Conservation (phyloP, 139 green algal species). For the Auxenochlorella pyrenoidosa region DNA sequence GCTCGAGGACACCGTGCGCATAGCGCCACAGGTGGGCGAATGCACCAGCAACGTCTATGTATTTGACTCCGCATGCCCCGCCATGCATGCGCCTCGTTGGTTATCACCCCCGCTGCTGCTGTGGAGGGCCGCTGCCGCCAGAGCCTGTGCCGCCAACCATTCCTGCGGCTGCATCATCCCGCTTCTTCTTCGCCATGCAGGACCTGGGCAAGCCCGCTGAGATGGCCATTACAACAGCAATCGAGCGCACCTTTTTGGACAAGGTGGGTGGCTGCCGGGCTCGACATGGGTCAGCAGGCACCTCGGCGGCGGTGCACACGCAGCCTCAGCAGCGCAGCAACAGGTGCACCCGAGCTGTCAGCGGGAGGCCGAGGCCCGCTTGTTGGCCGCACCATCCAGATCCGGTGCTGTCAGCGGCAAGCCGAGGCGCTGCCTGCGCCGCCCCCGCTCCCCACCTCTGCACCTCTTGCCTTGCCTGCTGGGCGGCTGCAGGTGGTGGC, state of each 20-base stretch:
- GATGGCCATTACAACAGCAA: slow-evolving; percentile 72
- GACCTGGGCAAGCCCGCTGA: slow-evolving; percentile 74
- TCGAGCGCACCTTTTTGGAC: slow-evolving; percentile 81
- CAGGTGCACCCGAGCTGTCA: too few species aligned
- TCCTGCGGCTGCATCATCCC: too few species aligned
- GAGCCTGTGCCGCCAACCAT: background rate
- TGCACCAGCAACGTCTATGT: background rate
- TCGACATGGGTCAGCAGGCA: background rate
- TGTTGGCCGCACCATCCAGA: too few species aligned
- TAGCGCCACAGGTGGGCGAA: slow-evolving; percentile 60
- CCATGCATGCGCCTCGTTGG: background rate
- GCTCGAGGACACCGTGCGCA: slow-evolving; percentile 79
- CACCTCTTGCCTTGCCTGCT: background rate
- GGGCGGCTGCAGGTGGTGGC: slow-evolving; percentile 57
- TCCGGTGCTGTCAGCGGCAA: too few species aligned
- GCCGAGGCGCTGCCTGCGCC: background rate
- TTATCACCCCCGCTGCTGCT: background rate
- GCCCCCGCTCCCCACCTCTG: background rate
- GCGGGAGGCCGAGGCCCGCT: background rate
- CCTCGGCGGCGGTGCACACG: too few species aligned
- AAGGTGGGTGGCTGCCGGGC: background rate
- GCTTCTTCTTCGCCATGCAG: background rate
- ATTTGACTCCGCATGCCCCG: background rate
- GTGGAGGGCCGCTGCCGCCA: background rate
- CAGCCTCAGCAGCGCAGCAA: background rate